Evolutionary conservation across 31 red algal genomes (phyloP), one percentile per base, ranked within the genome.

Genomic region (Porphyra umbilicalis): DNA sequence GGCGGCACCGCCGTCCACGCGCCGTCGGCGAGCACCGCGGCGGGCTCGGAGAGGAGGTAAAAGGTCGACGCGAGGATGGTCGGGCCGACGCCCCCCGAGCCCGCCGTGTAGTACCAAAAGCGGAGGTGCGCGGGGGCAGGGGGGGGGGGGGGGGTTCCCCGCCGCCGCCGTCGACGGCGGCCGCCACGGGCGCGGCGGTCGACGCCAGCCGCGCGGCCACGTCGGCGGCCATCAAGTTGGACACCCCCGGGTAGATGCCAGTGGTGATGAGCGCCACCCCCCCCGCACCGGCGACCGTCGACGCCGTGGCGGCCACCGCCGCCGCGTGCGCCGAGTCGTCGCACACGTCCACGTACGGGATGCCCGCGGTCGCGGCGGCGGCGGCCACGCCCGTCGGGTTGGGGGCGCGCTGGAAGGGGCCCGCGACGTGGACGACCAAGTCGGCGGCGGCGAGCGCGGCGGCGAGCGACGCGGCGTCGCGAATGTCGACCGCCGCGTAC

Each of bases 231-330:
- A 97, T 88, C 25, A 93, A 77, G 75, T 97, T 97, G 76, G 87
- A 90, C n/a, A 97, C 35, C 30, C 95, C 95, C 15, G 95, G 95
- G 34, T 93, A 97, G 34, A 93, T 93, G 32, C 95, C 95, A 7
- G 95, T 93, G 9, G 86, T 86, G 39, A 97, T 87, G 39, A 87
- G 74, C 9, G 85, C 87, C 31, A 67, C 81, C 36, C 85, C 86
- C 39, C 84, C 86, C 18, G 44, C 36, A 75, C 30, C 10, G 0
- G n/a, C 25, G 0, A 85, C 95, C 16, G 42, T 33, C 29, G 34
- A 67, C 39, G 85, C 77, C 16, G 89, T 77, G 76, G 35, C 32
- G 57, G 82, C 84, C 36, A 81, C 85, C 39, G 33, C 76, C 6
- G 29, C 35, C 36, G 91, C 86, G 75, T 91, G 88, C 0, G 35